Conservation (phyloP, 2,329 filamentous ascomycete species). For the Scytalidium lignicola region DNA sequence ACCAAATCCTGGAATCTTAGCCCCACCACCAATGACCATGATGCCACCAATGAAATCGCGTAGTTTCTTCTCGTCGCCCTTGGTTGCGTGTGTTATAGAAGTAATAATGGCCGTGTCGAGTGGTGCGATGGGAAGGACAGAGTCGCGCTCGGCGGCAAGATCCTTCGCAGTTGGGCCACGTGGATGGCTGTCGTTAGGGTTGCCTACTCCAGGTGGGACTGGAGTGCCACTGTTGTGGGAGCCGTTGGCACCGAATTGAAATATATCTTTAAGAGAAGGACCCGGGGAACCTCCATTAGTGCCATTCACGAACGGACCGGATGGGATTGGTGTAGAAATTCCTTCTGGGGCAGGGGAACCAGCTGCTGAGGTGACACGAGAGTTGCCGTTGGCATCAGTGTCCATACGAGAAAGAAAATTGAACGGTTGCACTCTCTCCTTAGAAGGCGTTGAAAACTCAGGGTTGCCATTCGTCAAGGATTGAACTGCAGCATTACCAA, state of each 20-base stretch:
- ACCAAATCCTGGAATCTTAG: constrained; percentile 75
- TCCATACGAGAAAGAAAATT: constrained; percentile 68
- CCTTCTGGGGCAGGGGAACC: constrained; percentile 84
- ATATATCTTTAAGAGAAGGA: constrained; percentile 13
- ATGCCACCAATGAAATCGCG: constrained; percentile 85
- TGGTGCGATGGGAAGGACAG: constrained; percentile 74
- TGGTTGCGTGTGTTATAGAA: constrained; percentile 80
- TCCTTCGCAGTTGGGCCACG: constrained; percentile 27
- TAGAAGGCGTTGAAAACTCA: constrained; percentile 54
- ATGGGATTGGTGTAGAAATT: constrained; percentile 58
- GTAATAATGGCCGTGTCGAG: constrained; percentile 88
- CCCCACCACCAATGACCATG: constrained; percentile 84
- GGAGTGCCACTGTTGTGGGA: constrained; percentile 46
- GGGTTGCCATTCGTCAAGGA: constrained; percentile 26
- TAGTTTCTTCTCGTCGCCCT: constrained; percentile 86
- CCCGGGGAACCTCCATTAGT: constrained; percentile 24
- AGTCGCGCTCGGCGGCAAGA: constrained; percentile 67
- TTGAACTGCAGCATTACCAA: constrained; percentile 37
- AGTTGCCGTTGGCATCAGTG: constrained; percentile 58
- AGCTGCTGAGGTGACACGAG: constrained; percentile 72
- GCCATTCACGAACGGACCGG: constrained; percentile 38
- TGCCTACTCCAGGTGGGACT: constrained; percentile 25
- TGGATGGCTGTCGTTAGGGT: constrained; percentile 35
- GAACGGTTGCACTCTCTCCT: constrained; percentile 60
- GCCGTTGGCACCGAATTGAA: constrained; percentile 33